phyloP scores from a whole-genome alignment of 1,284 basidiomycete species.

The Cystobasidium pallidum region DNA sequence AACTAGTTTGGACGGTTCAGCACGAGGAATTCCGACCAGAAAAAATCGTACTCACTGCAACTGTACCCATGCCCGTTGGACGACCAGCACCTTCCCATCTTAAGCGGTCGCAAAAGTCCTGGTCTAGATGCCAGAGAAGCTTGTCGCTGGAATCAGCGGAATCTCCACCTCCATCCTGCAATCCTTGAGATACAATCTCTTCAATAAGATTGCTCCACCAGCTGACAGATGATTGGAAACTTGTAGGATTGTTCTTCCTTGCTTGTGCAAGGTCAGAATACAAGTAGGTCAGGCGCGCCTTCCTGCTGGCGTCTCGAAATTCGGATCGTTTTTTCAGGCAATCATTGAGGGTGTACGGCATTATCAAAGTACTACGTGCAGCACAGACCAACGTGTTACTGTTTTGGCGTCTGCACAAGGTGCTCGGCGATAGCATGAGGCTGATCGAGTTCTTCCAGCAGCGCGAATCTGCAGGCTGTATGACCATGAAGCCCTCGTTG shows the following conservation, averaged over 20 bases:
- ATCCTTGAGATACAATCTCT: slow-evolving; percentile 43
- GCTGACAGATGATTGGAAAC: slow-evolving; percentile 46
- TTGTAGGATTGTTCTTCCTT: slow-evolving; percentile 48
- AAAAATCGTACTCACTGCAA: slow-evolving; percentile 43
- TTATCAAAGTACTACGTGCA: slow-evolving; percentile 1
- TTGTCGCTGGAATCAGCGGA: slow-evolving; percentile 36
- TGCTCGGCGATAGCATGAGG: neutral
- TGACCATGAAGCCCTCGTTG: too few relatives aligned
- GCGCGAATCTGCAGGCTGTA: neutral
- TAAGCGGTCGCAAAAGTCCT: slow-evolving; percentile 46
- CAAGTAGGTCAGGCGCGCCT: slow-evolving; percentile 34
- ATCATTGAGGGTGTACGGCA: slow-evolving; percentile 17
- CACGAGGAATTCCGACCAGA: neutral
- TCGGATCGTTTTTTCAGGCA: slow-evolving; percentile 35
- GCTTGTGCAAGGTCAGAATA: slow-evolving; percentile 40
- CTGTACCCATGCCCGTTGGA: slow-evolving; percentile 49
- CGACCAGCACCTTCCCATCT: slow-evolving; percentile 48
- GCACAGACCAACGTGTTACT: slow-evolving; percentile 3
- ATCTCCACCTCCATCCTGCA: slow-evolving; percentile 33
- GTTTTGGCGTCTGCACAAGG: neutral
- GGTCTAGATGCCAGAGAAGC: slow-evolving; percentile 48
- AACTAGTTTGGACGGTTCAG: slow-evolving; percentile 25
- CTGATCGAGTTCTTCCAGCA: slow-evolving; percentile 6
- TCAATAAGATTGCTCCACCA: slow-evolving; percentile 51
- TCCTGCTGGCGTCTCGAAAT: slow-evolving; percentile 22